Evolutionary conservation across 163 green algal species (phyloP).

Genomic region (Chlamydomonas reinhardtii): DNA sequence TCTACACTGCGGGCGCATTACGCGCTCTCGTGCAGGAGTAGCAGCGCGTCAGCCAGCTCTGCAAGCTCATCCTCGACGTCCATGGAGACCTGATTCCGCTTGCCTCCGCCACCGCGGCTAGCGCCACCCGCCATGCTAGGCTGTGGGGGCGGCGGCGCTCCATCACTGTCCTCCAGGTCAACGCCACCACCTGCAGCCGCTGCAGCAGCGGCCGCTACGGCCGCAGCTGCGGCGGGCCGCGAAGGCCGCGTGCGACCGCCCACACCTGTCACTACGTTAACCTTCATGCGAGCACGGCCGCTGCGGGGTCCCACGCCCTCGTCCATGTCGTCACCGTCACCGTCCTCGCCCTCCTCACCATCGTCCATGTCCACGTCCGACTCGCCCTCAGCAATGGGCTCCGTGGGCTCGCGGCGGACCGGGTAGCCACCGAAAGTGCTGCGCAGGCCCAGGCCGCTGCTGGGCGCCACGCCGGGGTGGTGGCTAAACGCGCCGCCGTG

Average conservation of each 20-base stretch:
- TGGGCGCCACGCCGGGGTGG: slow-evolving; percentile 27
- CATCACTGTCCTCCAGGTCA: background rate
- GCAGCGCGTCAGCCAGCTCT: slow-evolving; percentile 73
- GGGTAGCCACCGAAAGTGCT: slow-evolving; percentile 6
- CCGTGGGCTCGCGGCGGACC: slow-evolving; percentile 5
- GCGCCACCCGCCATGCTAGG: background rate
- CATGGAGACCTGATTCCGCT: slow-evolving; percentile 24
- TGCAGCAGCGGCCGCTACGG: slow-evolving; percentile 19
- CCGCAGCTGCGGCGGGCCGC: slow-evolving; percentile 20
- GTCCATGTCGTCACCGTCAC: no score
- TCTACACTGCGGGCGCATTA: background rate
- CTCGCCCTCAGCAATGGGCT: slow-evolving; percentile 37
- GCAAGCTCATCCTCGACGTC: slow-evolving; percentile 73
- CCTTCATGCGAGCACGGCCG: background rate
- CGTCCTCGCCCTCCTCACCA: slow-evolving; percentile 34
- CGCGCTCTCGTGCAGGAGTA: slow-evolving; percentile 73
- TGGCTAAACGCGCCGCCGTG: background rate
- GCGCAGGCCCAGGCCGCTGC: slow-evolving; percentile 11
- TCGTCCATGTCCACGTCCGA: slow-evolving; percentile 52
- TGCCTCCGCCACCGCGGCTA: background rate
- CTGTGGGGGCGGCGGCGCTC: background rate
- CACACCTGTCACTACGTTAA: slow-evolving; percentile 39
- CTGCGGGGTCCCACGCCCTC: background rate
- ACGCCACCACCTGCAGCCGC: slow-evolving; percentile 10
- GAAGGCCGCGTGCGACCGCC: background rate